These are phyloP conservation scores for Mycena haematopus DNA, from an alignment of 768 basidiomycete species.

Conservation along the genomic window DNA sequence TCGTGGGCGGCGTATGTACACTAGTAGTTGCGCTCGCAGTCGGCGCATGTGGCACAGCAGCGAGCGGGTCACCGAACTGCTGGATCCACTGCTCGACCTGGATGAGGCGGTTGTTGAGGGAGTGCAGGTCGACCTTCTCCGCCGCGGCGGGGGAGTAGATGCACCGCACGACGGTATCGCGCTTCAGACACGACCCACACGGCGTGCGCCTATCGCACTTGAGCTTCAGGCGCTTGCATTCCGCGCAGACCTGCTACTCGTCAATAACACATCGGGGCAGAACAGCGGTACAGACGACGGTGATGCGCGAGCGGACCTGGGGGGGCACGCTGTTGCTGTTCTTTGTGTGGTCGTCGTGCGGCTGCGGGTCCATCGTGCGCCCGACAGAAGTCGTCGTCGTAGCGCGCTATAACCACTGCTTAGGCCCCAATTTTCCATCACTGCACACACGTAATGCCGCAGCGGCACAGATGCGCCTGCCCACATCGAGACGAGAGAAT, in stretches of 20 bases:
- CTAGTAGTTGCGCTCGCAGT: neutral
- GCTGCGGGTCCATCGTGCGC: no score
- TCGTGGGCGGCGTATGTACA: neutral
- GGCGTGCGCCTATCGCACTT: constrained; percentile 84
- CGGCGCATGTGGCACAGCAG: neutral
- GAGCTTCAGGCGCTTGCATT: constrained; percentile 90
- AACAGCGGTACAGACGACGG: constrained; percentile 12
- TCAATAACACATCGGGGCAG: no score
- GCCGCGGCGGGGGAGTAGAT: constrained; percentile 83
- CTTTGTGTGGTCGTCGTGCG: no score
- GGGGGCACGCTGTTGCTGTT: no score
- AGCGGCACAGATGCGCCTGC: no score
- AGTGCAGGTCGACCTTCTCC: constrained; percentile 88
- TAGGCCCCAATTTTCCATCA: no score
- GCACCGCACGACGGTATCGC: constrained; percentile 75
- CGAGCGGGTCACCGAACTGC: constrained; percentile 44
- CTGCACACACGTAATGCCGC: no score
- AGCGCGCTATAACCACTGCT: no score
- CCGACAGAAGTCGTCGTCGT: no score
- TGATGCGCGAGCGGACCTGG: constrained; percentile 20
- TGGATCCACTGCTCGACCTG: constrained; percentile 58
- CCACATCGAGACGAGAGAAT: no score
- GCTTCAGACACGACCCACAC: constrained; percentile 80
- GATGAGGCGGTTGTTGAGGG: constrained; percentile 80
- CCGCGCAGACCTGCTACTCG: constrained; percentile 29